Evolutionary conservation across 2,329 filamentous ascomycete genomes (phyloP).

Genomic region (Sporothrix mexicana): DNA sequence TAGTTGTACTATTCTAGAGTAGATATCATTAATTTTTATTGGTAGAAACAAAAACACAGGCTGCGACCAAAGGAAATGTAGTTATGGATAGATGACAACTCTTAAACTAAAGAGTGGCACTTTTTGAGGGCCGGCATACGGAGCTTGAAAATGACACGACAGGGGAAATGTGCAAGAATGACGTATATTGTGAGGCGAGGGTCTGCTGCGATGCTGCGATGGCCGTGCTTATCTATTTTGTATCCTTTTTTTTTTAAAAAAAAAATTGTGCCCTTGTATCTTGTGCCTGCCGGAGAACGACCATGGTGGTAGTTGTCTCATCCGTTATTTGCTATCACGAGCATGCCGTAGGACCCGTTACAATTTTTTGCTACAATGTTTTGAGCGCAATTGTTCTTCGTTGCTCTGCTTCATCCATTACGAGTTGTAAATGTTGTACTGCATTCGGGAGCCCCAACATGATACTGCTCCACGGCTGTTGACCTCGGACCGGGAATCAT

Average conservation of each 20-base stretch:
- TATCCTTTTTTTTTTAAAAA: neutral
- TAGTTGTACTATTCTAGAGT: neutral
- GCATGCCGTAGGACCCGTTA: neutral
- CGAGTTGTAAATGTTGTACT: neutral
- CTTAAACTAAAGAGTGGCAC: neutral
- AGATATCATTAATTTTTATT: neutral
- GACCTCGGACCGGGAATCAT: neutral
- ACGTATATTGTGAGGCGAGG: neutral
- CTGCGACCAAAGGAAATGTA: neutral
- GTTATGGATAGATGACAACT: neutral
- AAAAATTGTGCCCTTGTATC: neutral
- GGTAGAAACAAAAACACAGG: neutral
- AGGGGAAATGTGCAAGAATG: neutral
- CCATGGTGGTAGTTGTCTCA: neutral
- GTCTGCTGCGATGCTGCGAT: neutral
- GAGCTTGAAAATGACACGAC: neutral
- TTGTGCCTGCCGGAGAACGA: neutral
- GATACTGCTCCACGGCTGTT: neutral
- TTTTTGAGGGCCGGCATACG: neutral
- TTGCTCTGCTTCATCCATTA: neutral
- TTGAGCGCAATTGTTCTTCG: neutral
- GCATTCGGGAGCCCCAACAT: neutral
- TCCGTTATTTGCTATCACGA: neutral
- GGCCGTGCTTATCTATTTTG: too few relatives aligned
- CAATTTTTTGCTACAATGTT: neutral